phyloP scores from a whole-genome alignment of 768 basidiomycete species.

The Leccinum rimulosum region DNA sequence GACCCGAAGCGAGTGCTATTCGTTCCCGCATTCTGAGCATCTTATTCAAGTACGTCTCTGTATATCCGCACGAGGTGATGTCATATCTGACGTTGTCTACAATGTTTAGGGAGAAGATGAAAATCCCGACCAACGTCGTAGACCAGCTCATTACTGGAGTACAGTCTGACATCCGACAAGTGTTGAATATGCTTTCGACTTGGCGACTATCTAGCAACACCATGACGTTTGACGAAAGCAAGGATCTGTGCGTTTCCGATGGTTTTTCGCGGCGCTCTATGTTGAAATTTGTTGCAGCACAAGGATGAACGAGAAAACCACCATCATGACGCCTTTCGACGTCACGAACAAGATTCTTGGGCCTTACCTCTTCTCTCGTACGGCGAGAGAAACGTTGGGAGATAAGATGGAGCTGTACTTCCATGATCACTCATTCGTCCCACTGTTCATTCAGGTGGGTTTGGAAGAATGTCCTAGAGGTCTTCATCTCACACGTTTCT shows the following conservation, averaged over 20 bases:
- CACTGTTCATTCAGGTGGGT: conserved; percentile 88
- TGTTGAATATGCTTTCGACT: conserved; percentile 97
- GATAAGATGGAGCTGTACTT: conserved; percentile 98
- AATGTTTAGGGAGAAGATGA: conserved; percentile 77
- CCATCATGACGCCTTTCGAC: conserved; percentile 88
- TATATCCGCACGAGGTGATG: too few relatives aligned
- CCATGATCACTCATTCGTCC: conserved; percentile 92
- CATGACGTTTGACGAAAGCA: conserved; percentile 92
- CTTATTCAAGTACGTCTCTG: conserved; percentile 70
- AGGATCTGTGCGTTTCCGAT: conserved; percentile 65
- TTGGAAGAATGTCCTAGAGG: not conserved
- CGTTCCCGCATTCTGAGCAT: conserved; percentile 89
- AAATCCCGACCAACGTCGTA: conserved; percentile 85
- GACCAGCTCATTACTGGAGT: conserved; percentile 88
- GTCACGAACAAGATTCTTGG: conserved; percentile 87
- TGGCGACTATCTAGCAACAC: conserved; percentile 82
- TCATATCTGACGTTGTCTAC: not conserved
- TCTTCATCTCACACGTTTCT: not conserved
- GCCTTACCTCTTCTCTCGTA: conserved; percentile 86
- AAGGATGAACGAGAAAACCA: conserved; percentile 90
- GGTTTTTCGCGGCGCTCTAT: not conserved
- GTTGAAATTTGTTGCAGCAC: conserved; percentile 45
- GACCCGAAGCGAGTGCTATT: conserved; percentile 73
- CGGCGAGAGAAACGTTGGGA: conserved; percentile 73
- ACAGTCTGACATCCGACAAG: conserved; percentile 95